phyloP scores from a whole-genome alignment of 2,329 filamentous ascomycete genomes.

The Venturiaceae sp. region DNA sequence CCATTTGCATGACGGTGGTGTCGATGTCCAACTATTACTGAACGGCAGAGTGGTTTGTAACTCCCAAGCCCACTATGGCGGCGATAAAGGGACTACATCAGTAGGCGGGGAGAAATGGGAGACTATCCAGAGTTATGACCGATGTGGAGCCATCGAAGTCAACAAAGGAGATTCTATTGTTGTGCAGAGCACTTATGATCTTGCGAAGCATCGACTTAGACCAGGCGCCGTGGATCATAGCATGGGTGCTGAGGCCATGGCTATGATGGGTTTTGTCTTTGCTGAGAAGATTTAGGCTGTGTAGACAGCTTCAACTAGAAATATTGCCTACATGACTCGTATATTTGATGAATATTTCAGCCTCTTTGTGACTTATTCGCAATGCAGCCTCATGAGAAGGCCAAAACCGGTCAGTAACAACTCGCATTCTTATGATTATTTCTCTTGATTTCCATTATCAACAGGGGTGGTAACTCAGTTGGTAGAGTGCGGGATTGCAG shows the following conservation, averaged over 20 bases:
- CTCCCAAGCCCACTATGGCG: slow-evolving; percentile 5
- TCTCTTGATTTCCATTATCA: too few relatives aligned
- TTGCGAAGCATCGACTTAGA: slow-evolving; percentile 6
- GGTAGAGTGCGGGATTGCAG: too few relatives aligned
- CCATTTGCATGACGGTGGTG: slow-evolving; percentile 4
- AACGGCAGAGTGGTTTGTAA: background rate
- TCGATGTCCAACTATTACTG: background rate
- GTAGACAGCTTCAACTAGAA: too few relatives aligned
- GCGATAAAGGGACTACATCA: background rate
- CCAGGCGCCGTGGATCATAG: background rate
- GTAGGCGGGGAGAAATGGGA: slow-evolving; percentile 6
- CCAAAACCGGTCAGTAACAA: too few relatives aligned
- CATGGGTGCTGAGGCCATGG: slow-evolving; percentile 5
- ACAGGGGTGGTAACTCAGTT: too few relatives aligned
- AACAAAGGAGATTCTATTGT: slow-evolving; percentile 1
- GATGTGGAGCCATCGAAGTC: slow-evolving; percentile 2
- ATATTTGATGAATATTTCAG: too few relatives aligned
- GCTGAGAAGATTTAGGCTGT: background rate
- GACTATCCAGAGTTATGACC: slow-evolving; percentile 1
- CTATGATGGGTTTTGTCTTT: background rate
- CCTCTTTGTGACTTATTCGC: too few relatives aligned
- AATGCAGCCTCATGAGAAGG: too few relatives aligned
- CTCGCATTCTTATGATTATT: too few relatives aligned
- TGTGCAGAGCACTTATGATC: slow-evolving; percentile 1
- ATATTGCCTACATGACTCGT: too few relatives aligned